Evolutionary conservation across 2,329 filamentous ascomycete species (phyloP).

Genomic region (Hymenoscyphus occultus): DNA sequence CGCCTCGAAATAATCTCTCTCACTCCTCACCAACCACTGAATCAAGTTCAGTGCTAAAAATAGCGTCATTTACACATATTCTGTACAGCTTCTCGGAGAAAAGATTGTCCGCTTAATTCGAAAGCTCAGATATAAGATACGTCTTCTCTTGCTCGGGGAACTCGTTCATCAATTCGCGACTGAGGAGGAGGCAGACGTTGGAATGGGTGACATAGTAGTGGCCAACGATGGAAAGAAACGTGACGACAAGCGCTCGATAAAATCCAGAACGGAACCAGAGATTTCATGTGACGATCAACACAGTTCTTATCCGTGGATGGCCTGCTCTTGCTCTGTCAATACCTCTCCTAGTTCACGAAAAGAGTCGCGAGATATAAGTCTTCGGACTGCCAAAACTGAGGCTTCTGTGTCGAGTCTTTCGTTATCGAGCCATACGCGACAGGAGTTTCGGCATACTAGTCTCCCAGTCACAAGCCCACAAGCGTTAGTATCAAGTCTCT

Average conservation of each 20-base stretch:
- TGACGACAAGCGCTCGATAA: neutral
- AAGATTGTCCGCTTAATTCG: neutral
- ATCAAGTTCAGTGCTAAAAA: neutral
- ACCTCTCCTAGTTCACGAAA: neutral
- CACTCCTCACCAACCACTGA: neutral
- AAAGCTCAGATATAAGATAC: neutral
- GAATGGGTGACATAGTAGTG: neutral
- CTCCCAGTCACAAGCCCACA: neutral
- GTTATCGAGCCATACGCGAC: neutral
- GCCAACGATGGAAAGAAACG: slow-evolving; percentile 1
- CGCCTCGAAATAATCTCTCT: neutral
- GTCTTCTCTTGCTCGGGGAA: neutral
- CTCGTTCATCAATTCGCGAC: neutral
- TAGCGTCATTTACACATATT: neutral
- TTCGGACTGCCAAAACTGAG: neutral
- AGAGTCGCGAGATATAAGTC: neutral
- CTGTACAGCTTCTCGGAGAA: neutral
- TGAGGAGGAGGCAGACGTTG: neutral
- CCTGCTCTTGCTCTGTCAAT: neutral
- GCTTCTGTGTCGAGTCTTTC: neutral
- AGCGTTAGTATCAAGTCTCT: neutral
- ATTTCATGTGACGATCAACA: neutral
- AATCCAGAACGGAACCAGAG: neutral
- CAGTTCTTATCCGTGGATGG: neutral
- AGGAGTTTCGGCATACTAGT: neutral